phyloP scores from a whole-genome alignment of 2,329 filamentous ascomycete genomes.

The Paecilomyces fulvus region DNA sequence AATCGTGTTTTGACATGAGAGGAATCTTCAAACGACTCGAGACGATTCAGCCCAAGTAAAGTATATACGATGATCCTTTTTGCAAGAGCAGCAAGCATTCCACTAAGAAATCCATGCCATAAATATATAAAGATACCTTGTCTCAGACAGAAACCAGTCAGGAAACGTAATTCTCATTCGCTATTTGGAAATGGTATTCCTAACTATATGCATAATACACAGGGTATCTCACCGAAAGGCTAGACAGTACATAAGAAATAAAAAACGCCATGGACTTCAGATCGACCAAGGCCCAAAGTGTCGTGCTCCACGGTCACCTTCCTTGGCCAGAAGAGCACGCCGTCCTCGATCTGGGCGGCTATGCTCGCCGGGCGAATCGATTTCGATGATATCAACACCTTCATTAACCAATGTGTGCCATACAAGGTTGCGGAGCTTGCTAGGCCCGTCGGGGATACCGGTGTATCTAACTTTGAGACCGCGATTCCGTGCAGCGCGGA shows the following conservation, averaged over 20 bases:
- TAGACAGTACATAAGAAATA: not conserved
- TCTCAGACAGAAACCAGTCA: too few relatives aligned
- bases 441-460: constrained; percentile 4
- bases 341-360: constrained; percentile 2
- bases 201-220: not conserved
- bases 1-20: constrained; percentile 30
- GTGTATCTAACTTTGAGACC: constrained; percentile 10
- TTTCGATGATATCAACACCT: constrained; percentile 13
- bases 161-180: not conserved
- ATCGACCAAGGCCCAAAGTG: not conserved
- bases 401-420: constrained; percentile 10
- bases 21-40: too few relatives aligned
- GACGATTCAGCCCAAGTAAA: too few relatives aligned
- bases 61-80: too few relatives aligned
- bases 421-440: constrained; percentile 5
- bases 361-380: constrained; percentile 5
- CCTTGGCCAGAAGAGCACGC: constrained; percentile 2
- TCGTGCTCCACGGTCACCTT: not conserved
- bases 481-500: constrained; percentile 9
- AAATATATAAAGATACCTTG: too few relatives aligned
- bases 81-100: too few relatives aligned
- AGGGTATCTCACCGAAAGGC: not conserved
- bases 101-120: too few relatives aligned
- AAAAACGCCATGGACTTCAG: not conserved
- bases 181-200: not conserved